phyloP scores from a whole-genome alignment of 257 asterid species.

The Nicotiana benthamiana region DNA sequence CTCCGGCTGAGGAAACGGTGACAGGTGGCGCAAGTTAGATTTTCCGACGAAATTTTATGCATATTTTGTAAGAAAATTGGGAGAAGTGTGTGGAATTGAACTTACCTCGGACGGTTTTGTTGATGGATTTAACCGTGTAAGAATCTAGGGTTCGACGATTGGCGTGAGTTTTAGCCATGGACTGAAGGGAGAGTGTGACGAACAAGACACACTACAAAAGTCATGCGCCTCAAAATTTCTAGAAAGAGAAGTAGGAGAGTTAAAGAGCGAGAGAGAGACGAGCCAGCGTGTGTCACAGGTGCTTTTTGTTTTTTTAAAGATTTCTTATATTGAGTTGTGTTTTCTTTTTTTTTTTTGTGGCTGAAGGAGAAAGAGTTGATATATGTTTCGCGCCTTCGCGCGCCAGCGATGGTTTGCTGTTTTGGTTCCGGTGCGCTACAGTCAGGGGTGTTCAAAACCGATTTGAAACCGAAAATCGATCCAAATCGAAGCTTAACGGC shows the following conservation, averaged over 20 bases:
- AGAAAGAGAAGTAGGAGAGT: background rate
- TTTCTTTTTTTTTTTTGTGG: background rate
- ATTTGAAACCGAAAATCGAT: no score
- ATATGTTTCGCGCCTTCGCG: background rate
- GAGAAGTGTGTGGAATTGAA: background rate
- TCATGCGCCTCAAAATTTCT: conserved; percentile 8
- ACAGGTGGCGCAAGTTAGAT: conserved; percentile 6
- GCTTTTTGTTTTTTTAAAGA: background rate
- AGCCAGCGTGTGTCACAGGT: background rate
- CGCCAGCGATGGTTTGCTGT: background rate
- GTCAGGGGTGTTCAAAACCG: no score
- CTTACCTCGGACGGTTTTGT: conserved; percentile 64
- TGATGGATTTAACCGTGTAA: conserved; percentile 53
- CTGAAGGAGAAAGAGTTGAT: background rate
- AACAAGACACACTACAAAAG: conserved; percentile 13
- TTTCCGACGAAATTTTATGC: background rate
- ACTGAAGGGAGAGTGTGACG: conserved; percentile 16
- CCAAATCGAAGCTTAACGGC: no score
- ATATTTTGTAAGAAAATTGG: background rate
- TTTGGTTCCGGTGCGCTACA: no score
- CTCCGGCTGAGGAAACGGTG: conserved; percentile 50
- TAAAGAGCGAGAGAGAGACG: background rate
- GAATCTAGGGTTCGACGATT: conserved; percentile 73
- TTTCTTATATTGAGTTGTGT: background rate
- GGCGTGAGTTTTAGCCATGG: conserved; percentile 63